Percentiles rank a stretch among this genome's conserved stretches.
Evolutionary conservation across 768 basidiomycete species (phyloP).

Genomic region (Symmetrospora coprosmae): DNA sequence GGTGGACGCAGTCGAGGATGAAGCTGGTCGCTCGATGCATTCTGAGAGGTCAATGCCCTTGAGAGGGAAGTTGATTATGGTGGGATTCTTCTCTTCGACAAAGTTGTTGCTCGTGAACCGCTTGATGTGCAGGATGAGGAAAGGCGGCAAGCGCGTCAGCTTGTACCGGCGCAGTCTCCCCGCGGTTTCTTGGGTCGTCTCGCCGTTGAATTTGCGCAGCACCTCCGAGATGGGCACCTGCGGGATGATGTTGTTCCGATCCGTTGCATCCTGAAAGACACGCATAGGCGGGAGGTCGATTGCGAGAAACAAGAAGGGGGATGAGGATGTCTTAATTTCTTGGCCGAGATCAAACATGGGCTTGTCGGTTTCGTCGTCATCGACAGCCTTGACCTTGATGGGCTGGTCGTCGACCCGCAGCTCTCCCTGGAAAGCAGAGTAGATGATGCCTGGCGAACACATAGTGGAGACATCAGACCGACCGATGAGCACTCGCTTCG

Average conservation of each 20-base stretch:
- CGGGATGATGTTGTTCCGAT: slow-evolving; percentile 90
- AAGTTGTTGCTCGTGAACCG: slow-evolving; percentile 92
- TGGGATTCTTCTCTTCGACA: slow-evolving; percentile 97
- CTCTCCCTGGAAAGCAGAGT: slow-evolving; percentile 86
- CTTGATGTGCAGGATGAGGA: slow-evolving; percentile 88
- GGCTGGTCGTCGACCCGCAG: slow-evolving; percentile 85
- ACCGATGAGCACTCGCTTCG: not conserved
- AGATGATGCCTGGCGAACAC: slow-evolving; percentile 65
- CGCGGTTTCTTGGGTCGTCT: slow-evolving; percentile 75
- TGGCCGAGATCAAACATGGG: slow-evolving; percentile 69
- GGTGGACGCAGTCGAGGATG: not conserved
- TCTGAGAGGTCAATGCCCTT: slow-evolving; percentile 81
- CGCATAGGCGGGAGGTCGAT: slow-evolving; percentile 96
- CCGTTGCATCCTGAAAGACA: slow-evolving; percentile 83
- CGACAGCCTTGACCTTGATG: slow-evolving; percentile 60
- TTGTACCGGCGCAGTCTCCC: slow-evolving; percentile 79
- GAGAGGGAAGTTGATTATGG: slow-evolving; percentile 92
- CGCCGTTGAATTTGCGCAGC: slow-evolving; percentile 84
- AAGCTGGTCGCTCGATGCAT: slow-evolving; percentile 43
- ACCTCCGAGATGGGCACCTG: slow-evolving; percentile 85
- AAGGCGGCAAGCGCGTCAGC: slow-evolving; percentile 72
- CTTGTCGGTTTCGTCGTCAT: slow-evolving; percentile 50
- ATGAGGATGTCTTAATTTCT: slow-evolving; percentile 73
- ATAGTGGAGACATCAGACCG: slow-evolving; percentile 23
- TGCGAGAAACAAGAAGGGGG: slow-evolving; percentile 90